phyloP scores from a whole-genome alignment of 805 yeast species.

The Babjeviella inositovora region DNA sequence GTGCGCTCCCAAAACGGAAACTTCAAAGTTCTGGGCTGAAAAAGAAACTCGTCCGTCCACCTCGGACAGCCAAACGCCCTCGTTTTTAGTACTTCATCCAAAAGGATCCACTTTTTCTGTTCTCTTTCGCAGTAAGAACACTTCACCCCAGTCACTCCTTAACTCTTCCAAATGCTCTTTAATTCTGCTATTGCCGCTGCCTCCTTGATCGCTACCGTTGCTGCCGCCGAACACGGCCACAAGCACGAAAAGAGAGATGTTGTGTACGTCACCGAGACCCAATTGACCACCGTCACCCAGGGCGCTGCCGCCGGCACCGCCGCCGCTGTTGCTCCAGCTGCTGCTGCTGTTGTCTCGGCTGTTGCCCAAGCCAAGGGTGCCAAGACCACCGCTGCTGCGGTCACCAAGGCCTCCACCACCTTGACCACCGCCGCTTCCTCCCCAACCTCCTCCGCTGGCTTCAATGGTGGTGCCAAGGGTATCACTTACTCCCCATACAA shows the following conservation, averaged over 20 bases:
- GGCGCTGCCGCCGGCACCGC: slow-evolving; percentile 16
- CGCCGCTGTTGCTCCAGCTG: slow-evolving; percentile 8
- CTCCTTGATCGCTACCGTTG: slow-evolving; percentile 27
- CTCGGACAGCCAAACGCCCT: too few species aligned
- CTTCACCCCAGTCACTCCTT: too few species aligned
- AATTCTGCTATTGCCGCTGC: slow-evolving; percentile 27
- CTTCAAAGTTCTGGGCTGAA: too few species aligned
- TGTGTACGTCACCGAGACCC: slow-evolving; percentile 29
- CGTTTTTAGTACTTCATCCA: slow-evolving; percentile 9
- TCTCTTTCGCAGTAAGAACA: slow-evolving; percentile 2
- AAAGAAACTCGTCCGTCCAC: too few species aligned
- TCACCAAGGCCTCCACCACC: slow-evolving; percentile 10
- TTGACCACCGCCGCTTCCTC: slow-evolving; percentile 11
- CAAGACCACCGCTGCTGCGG: slow-evolving; percentile 9
- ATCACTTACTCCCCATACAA: slow-evolving; percentile 74
- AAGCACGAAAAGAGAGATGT: slow-evolving; percentile 40
- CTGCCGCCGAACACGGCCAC: slow-evolving; percentile 47
- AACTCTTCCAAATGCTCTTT: slow-evolving; percentile 23
- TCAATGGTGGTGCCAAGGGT: slow-evolving; percentile 42
- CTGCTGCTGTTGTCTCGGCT: slow-evolving; percentile 9
- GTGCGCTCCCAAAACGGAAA: too few species aligned
- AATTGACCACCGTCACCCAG: slow-evolving; percentile 31
- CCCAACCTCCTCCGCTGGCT: slow-evolving; percentile 11
- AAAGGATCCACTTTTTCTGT: slow-evolving; percentile 3
- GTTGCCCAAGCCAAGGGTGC: slow-evolving; percentile 6